phyloP scores from a whole-genome alignment of 2,329 filamentous ascomycete species.

The Nigrograna mackinnonii region DNA sequence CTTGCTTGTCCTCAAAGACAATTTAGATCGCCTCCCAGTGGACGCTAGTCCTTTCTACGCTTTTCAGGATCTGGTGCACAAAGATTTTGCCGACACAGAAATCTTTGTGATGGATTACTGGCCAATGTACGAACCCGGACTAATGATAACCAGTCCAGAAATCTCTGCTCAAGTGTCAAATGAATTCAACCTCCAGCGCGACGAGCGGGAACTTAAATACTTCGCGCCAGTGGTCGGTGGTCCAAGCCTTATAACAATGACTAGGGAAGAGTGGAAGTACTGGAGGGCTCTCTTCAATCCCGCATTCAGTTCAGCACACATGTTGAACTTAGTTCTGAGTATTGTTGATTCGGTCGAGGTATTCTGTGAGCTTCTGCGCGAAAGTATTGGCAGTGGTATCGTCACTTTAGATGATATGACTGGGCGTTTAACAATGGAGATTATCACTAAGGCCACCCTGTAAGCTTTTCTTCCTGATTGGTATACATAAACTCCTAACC shows the following conservation, averaged over 20 bases:
- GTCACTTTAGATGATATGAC: conserved; percentile 8
- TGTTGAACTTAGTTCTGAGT: conserved; percentile 5
- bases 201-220: neutral
- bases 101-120: conserved; percentile 11
- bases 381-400: neutral
- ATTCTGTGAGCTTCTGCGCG: conserved; percentile 9
- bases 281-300: conserved; percentile 17
- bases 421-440: conserved; percentile 6
- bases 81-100: conserved; percentile 9
- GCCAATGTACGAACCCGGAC: conserved; percentile 4
- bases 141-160: conserved; percentile 8
- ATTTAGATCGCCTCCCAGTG: neutral
- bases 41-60: conserved; percentile 4
- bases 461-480: neutral
- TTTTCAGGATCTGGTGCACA: conserved; percentile 5
- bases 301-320: conserved; percentile 14
- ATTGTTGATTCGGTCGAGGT: conserved; percentile 7
- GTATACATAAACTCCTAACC: neutral
- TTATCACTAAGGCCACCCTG: conserved; percentile 11
- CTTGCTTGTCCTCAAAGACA: conserved; percentile 4
- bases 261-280: conserved; percentile 9
- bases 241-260: conserved; percentile 12
- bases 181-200: conserved; percentile 7
- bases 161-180: conserved; percentile 1
- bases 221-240: conserved; percentile 10